Conservation (phyloP, 148 eudicot species). For the Beta vulgaris region DNA sequence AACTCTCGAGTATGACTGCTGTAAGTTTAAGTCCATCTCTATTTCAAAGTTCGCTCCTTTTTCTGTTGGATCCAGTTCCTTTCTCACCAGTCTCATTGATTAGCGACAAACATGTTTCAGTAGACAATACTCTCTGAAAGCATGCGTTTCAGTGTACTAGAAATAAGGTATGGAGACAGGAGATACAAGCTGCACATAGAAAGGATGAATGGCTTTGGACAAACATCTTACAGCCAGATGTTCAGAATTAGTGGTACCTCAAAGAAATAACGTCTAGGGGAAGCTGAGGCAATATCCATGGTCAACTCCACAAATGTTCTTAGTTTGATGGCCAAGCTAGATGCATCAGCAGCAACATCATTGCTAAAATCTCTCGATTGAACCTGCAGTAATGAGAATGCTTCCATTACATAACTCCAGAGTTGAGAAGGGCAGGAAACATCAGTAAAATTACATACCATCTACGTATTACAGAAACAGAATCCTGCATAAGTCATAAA, state of each 20-base stretch:
- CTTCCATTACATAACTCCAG: not conserved
- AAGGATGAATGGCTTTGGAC: not conserved
- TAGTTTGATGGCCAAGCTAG: conserved; percentile 46
- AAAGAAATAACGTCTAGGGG: conserved; percentile 89
- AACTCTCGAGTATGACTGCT: not conserved
- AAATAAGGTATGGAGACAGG: not conserved
- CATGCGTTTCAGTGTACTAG: not conserved
- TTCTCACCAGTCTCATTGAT: not conserved
- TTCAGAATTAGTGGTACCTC: conserved; percentile 48
- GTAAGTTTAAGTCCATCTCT: not conserved
- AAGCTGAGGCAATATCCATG: conserved; percentile 93
- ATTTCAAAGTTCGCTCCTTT: not conserved
- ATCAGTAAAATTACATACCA: not conserved
- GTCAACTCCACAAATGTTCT: conserved; percentile 72
- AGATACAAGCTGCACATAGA: not conserved
- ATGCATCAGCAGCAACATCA: conserved; percentile 22
- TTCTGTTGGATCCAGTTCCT: not conserved
- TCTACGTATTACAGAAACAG: not conserved
- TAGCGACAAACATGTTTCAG: not conserved
- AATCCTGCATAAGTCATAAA: not conserved
- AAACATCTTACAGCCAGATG: not conserved
- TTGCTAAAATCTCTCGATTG: conserved; percentile 42
- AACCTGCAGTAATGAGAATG: conserved; percentile 47
- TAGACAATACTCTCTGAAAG: not conserved
- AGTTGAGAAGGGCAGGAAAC: not conserved